Evolutionary conservation across 1,284 basidiomycete genomes (phyloP), one percentile per base, ranked within the genome.

Genomic region (Mycosarcoma mackinlayi): DNA sequence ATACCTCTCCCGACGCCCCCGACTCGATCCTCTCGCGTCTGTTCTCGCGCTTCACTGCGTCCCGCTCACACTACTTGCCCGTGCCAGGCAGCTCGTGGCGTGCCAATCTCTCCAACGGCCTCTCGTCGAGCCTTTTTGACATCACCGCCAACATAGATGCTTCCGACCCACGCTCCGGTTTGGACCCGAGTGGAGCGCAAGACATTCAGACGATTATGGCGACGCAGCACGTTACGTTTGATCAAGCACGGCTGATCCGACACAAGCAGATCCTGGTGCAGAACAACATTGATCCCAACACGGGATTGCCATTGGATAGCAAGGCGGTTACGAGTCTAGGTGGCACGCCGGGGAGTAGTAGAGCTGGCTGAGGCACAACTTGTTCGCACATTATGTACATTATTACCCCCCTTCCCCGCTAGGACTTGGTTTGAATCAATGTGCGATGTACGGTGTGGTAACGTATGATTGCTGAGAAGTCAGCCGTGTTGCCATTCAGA

Each of bases 251-350:
- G 11, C 49, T 82, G 24, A 74, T 75, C n/a, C 47, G 77, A 19
- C 79, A 81, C 28, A 61, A 75, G 33, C 61, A 70, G 46, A 56
- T 74, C 25, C 42, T 82, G 23, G 44, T 46, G 7, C 38, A 52
- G 31, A 70, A 82, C 50, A 76, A 76, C 41, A 71, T 82, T 41
- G 80, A 82, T 47, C 80, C 80, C 0, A 58, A 54, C 3, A 82
- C 79, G 14, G 80, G 80, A 0, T 42, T 82, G 45, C 78, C 78
- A 4, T 44, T 82, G 21, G 79, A 81, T 42, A 27, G 58, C 4
- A 82, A 82, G 56, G 78, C 77, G 14, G 62, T 82, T 19, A 82
- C 79, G 0, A 66, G 63, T 34, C 56, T 75, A 19, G 68, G 68
- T 23, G 57, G 53, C 1, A 40, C 50, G 4, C 6, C 19, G 6